Evolutionary conservation across 345 rosid species (phyloP), one percentile per base, ranked within the genome.

Genomic region (Eucalyptus coolabah): DNA sequence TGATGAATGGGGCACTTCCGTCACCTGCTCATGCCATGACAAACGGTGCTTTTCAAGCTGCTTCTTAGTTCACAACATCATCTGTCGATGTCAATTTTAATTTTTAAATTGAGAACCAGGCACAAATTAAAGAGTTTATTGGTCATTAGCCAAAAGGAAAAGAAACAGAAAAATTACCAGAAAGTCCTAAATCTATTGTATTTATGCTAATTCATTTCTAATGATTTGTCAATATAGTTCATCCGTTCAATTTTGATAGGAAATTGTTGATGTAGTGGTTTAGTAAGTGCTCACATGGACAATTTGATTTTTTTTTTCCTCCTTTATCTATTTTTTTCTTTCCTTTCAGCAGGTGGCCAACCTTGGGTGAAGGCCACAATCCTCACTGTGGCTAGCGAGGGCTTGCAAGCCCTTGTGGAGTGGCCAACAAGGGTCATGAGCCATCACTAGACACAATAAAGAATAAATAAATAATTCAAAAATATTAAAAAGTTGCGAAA

Each of bases 301-400:
- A 23, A 56, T 56, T 56, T 24, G 12, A 3, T 8, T 54, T 56
- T 24, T 24, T 24, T 56, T 24, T 56, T 23, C 4, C 12, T 56
- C 60, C 30, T 56, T 56, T 24, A 2, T 56, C 63, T 56, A 10
- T 56, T 56, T 56, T 53, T 54, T 24, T 23, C 28, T 56, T 56
- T 56, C 28, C 28, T 56, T 56, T 56, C 4, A 0, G 0, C 1
- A 9, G 30, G 63, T 23, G 12, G 28, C 30, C 11, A 9, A 10
- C 28, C 13, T 56, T 1, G 1, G 1, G 63, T 24, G 28, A 56
- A 9, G 12, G 63, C 56, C 24, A 53, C 24, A 9, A 24, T 24
- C 12, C 28, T 56, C 24, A 5, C 2, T 2, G 6, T 56, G 30
- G 63, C 28, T 0, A 21, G 6, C 13, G 28, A 56, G 12, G 63